Evolutionary conservation across 179 eudicot genomes (phyloP), one percentile per base, ranked within the genome.

Genomic region (Carnegiea gigantea): DNA sequence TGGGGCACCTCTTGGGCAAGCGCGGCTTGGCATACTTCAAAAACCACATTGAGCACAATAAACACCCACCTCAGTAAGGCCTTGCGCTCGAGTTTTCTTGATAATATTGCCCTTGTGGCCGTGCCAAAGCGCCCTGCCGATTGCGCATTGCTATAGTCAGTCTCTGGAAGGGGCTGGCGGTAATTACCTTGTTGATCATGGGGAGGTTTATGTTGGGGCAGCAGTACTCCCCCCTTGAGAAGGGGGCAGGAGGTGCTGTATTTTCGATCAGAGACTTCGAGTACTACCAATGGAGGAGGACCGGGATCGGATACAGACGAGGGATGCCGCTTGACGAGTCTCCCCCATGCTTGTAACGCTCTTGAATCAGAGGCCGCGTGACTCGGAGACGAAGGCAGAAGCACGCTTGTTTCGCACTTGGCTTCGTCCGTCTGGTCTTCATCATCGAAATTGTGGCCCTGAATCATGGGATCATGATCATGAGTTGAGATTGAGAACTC

Each of bases 1-100:
- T 79, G 76, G 21, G 74, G 44, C 17, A 40, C 21, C 38, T 67
- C 76, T 38, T 74, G 82, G 28, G 71, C 48, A 9, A 83, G 4
- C 53, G 54, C 43, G 33, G 79, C 85, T 64, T 83, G 85, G 40
- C 59, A 83, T 33, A 78, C 18, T 57, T 83, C 85, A 46, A 79
- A n/a, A 49, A 83, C 5, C 43, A 78, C 79, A 24, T 83, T 83
- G 15, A 83, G 76, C 44, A 78, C 67, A 10, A 74, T 79, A 2
- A 83, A 73, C 49, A 65, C 26, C 85, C 82, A 65, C 59, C 68
- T 83, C 2, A 83, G 21, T 43, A 65, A 18, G 0, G 21, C 7
- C 53, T 75, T 83, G 60, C 49, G 74, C 3, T 48, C 12, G 5
- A 65, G 48, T 10, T 72, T 12, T 23, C 18, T 79, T 7, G 82